Evolutionary conservation across 208 protist species (phyloP).

Genomic region (Porcisia hertigi): DNA sequence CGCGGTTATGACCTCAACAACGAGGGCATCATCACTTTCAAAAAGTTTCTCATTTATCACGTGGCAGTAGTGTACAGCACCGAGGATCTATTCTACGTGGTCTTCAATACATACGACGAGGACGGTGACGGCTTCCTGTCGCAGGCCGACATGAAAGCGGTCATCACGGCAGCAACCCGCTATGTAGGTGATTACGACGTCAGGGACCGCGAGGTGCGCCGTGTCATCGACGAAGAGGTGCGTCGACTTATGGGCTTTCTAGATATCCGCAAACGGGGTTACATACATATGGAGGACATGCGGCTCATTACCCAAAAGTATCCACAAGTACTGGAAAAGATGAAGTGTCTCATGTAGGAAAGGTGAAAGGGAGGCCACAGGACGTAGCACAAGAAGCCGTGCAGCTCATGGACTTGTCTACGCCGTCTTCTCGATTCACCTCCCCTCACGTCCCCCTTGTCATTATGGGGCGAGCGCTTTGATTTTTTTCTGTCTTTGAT

Average conservation of each 20-base stretch:
- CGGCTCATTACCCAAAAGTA: conserved; percentile 80
- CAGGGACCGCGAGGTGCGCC: conserved; percentile 68
- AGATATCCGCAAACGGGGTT: conserved; percentile 79
- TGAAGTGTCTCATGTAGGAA: conserved; percentile 80
- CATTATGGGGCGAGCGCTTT: too few relatives aligned
- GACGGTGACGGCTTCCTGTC: conserved; percentile 91
- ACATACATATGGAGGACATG: conserved; percentile 76
- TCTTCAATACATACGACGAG: conserved; percentile 94
- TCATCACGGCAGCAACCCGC: conserved; percentile 88
- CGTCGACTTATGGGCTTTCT: conserved; percentile 82
- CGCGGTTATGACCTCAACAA: conserved; percentile 86
- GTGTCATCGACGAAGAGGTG: conserved; percentile 82
- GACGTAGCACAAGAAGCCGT: not conserved
- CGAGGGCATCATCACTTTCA: conserved; percentile 88
- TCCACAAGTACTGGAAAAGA: conserved; percentile 89
- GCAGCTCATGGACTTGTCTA: not conserved
- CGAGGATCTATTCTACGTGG: conserved; percentile 87
- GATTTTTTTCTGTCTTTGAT: not conserved
- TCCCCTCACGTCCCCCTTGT: not conserved
- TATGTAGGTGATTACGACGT: conserved; percentile 91
- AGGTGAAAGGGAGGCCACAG: not conserved
- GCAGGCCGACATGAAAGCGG: conserved; percentile 75
- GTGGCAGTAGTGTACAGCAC: conserved; percentile 87
- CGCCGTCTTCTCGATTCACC: not conserved
- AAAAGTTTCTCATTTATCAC: conserved; percentile 90